Evolutionary conservation across 768 basidiomycete species (phyloP).

Genomic region (Termitomyces sp.): DNA sequence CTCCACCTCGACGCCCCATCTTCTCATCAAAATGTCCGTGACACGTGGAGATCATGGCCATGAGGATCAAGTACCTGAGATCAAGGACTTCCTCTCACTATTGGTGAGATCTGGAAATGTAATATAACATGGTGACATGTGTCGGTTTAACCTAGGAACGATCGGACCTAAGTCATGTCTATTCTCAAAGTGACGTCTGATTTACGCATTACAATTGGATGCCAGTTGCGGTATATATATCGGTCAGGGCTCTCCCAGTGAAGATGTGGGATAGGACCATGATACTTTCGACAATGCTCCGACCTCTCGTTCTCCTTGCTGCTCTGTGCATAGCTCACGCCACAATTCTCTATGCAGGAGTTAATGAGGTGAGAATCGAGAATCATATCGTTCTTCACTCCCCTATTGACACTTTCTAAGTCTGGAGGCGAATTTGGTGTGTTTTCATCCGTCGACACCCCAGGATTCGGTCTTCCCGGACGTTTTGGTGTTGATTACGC

Average conservation of each 20-base stretch:
- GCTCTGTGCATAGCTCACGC: slow-evolving; percentile 4
- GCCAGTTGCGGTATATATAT: background rate
- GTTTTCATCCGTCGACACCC: slow-evolving; percentile 24
- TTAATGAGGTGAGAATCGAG: slow-evolving; percentile 33
- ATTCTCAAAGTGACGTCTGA: background rate
- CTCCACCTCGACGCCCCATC: background rate
- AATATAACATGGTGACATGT: no score
- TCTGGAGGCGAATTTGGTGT: slow-evolving; percentile 44
- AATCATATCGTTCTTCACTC: background rate
- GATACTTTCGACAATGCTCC: slow-evolving; percentile 2
- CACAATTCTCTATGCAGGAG: slow-evolving; percentile 38
- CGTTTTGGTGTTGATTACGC: slow-evolving; percentile 36
- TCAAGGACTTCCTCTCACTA: background rate
- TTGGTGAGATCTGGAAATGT: background rate
- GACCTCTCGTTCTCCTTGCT: slow-evolving; percentile 4
- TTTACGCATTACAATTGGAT: background rate
- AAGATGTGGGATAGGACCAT: background rate
- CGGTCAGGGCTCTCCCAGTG: background rate
- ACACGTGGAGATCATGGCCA: background rate
- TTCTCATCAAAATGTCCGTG: background rate
- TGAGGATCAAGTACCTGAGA: background rate
- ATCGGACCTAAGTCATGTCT: background rate
- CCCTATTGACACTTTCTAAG: slow-evolving; percentile 13
- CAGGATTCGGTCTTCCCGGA: slow-evolving; percentile 37
- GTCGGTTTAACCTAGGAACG: background rate